Evolutionary conservation across 2,329 filamentous ascomycete genomes (phyloP).

Genomic region (Phialophora macrospora): DNA sequence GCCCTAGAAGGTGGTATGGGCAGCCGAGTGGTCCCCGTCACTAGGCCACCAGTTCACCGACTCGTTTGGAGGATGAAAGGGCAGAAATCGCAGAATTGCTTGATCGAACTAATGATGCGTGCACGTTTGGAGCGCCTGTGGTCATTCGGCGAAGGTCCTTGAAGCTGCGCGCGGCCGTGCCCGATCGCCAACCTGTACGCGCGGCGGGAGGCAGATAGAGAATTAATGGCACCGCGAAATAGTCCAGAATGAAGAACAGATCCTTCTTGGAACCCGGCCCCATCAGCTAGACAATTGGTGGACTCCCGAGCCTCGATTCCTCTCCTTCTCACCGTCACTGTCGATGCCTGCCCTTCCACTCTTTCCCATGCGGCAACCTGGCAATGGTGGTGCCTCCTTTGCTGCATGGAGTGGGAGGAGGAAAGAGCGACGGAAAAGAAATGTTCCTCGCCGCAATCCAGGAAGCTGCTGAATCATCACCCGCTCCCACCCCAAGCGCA

Average conservation of each 20-base stretch:
- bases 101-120: neutral
- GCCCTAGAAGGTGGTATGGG: neutral
- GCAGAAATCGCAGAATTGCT: neutral
- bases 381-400: conserved; percentile 2
- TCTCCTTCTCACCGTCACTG: neutral
- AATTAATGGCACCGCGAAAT: neutral
- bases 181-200: conserved; percentile 3
- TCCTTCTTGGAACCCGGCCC: neutral
- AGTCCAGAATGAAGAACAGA: neutral
- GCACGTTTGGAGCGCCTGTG: neutral
- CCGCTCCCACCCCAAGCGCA: neutral
- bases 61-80: neutral
- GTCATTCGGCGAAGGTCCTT: neutral
- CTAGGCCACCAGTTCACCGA: conserved; percentile 8
- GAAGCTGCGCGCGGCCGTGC: neutral
- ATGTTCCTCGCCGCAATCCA: conserved; percentile 10
- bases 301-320: neutral
- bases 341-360: neutral
- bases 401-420: neutral
- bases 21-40: conserved; percentile 8
- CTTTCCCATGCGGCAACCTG: neutral
- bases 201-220: conserved; percentile 3
- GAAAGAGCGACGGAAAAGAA: conserved; percentile 2
- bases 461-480: conserved; percentile 9
- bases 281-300: neutral